Base-by-base conservation (phyloP, 345 rosid species). In the Eucalyptus decipiens region DNA sequence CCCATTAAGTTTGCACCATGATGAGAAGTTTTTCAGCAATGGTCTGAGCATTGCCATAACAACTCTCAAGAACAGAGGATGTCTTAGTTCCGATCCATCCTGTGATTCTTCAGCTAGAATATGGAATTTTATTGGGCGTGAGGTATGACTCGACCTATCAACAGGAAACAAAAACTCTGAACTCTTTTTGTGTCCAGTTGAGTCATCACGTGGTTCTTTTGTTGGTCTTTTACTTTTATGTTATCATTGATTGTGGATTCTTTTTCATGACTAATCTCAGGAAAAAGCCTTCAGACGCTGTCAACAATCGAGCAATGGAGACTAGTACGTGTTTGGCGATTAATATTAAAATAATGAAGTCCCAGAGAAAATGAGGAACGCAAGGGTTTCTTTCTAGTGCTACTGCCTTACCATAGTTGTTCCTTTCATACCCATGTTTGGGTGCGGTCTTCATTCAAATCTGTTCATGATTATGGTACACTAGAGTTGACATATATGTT, bases 381-480 rank as follows among this genome's bases (percentile, higher is more conserved):
- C 95, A 96, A 90, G 91, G 99, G 99, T 69, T 97, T 97, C 95
- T 97, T 97, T 92, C 99, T 97, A 97, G 98, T 94, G 86, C n/a
- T 45, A 40, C 89, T 88, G 54, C 87, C 90, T 52, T 86, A 86
- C 34, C 48, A 34, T 48, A 43, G 40, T 80, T 4, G 9, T 48
- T 52, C 19, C 18, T 47, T 11, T 52, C 54, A 85, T 24, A 9
- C 34, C 28, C 34, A 40, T 85, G 50, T 10, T 47, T 85, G 48
- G 51, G 54, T 42, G 50, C 34, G 28, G 32, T 24, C 21, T 50
- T 47, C 52, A 40, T 26, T 43, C 50, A 26, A 37, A 43, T 24
- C 30, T 45, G 16, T 85, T 24, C 5, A 21, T 85, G 49, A 49
- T 49, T 43, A 34, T 34, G 67, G 45, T 52, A 45, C 32, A 45